Evolutionary conservation across 495 filamentous ascomycete genomes (phyloP), one percentile per base, ranked within the genome.

Genomic region (Venustampulla echinocandica): DNA sequence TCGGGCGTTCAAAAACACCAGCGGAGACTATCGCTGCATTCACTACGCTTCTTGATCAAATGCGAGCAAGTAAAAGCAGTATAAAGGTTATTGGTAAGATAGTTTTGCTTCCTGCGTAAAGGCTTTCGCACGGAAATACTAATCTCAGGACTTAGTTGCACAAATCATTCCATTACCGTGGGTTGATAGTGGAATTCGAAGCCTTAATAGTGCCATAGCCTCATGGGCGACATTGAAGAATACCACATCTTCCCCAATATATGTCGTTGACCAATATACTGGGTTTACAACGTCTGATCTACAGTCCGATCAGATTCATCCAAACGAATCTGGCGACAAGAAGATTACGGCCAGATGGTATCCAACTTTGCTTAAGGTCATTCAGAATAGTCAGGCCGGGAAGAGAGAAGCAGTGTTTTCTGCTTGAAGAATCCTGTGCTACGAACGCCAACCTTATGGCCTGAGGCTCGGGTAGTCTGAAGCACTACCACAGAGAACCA

Each of bases 21-120:
- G 32, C 56, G 18, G 62, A 64, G 15, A 63, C 70, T 30, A 58
- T 71, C 0, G 56, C 50, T 25, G 64, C 66, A 0, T 70, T 66
- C 27, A 61, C 58, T 34, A 63, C 54, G 43, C 63, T 70, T 49
- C 58, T 69, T 1, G 36, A 54, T 13, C 53, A 58, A 7, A 65
- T 68, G 54, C 41, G 67, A 9, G 55, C 55, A 2, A 19, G 46
- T 1, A 70, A 69, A 24, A 53, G 57, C n/a, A 49, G 22, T 25
- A 57, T 55, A 15, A 65, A 64, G 53, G 58, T 70, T 15, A 65
- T 70, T 40, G 66, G n/a, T n/a, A n/a, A n/a, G n/a, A 67, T 45
- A 27, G 60, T 44, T 45, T 0, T 27, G n/a, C 13, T n/a, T n/a
- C n/a, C n/a, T n/a, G n/a, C n/a, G n/a, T n/a, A n/a, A n/a, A n/a